Evolutionary conservation across 2,329 filamentous ascomycete species (phyloP), one percentile per base, ranked within the genome.

Genomic region (Amauroascus niger): DNA sequence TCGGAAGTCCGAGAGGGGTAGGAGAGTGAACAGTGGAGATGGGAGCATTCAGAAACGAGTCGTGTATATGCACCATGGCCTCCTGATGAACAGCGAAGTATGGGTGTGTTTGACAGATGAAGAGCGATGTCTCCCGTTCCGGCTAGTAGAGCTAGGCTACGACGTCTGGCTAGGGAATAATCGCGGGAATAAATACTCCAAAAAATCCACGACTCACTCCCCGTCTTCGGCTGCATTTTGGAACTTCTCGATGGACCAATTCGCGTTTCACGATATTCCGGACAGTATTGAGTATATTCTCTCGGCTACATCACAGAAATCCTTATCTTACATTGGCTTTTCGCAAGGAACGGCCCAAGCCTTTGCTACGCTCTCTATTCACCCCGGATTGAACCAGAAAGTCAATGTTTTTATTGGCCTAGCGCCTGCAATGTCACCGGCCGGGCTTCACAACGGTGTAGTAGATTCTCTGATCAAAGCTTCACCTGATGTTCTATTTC

Each of bases 161-260:
- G 93, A 98, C 74, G 91, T 97, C 59, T 98, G 93, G 87, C 77
- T 98, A 58, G 93, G 93, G 49, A 98, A 98, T 69, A 98, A 98
- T 65, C 84, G 93, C 33, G 93, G 93, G 48, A 98, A 98, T 78
- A 98, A 98, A 68, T 98, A 98, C 72, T 95, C 89, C 44, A 98
- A 97, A 70, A 98, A 98, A 72, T 90, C 84, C 1, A 81, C 90
- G 49, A 79, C 84, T 55, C 76, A 77, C 58, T 84, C 88, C 0
- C 90, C 93, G 0, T 84, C 81, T 0, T 84, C 86, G 1, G 74
- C 78, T 35, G 77, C 81, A 13, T 98, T 98, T 69, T 98, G 93
- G 93, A 85, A 96, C 68, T 98, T 98, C 67, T 95, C 88, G 49
- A 97, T 98, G 66, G 93, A 98, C 67, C 87, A 98, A 65, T 98